phyloP scores from a whole-genome alignment of 148 eudicot genomes.

The Salicornia ramosissima region DNA sequence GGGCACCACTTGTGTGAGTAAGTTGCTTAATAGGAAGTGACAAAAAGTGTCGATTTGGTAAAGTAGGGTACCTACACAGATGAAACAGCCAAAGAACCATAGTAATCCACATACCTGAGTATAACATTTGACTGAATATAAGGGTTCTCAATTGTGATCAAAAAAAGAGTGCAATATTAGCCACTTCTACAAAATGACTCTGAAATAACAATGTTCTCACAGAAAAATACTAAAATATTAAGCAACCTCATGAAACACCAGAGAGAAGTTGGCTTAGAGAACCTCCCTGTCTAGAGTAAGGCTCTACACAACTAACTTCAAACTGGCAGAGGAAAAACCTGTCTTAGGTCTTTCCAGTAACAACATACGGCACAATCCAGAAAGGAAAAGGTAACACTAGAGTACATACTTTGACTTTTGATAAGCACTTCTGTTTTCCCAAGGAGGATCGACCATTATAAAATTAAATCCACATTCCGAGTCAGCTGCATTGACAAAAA shows the following conservation, averaged over 20 bases:
- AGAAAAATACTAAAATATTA: not conserved
- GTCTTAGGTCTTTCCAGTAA: not conserved
- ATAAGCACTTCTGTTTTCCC: conserved; percentile 93
- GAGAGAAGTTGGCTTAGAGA: not conserved
- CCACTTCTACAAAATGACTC: not conserved
- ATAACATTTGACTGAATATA: not conserved
- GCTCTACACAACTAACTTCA: not conserved
- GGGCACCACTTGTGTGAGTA: conserved; percentile 65
- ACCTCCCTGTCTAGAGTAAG: not conserved
- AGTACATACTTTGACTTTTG: conserved; percentile 75
- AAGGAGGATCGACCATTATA: conserved; percentile 89
- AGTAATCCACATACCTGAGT: not conserved
- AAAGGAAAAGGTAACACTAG: not conserved
- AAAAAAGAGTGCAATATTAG: not conserved
- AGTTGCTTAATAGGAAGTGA: conserved; percentile 72
- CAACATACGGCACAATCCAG: not conserved
- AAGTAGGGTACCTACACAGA: conserved; percentile 70
- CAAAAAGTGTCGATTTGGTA: conserved; percentile 83
- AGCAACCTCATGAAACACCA: not conserved
- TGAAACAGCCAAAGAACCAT: conserved; percentile 7
- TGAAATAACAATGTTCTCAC: not conserved
- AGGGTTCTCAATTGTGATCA: not conserved
- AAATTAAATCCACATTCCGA: conserved; percentile 71
- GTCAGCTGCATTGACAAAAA: conserved; percentile 46
- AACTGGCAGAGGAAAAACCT: not conserved